Percentiles rank a stretch among this genome's conserved stretches.
These are phyloP conservation scores for Pythium apleroticum DNA, from an alignment of 352 stramenopile species.

Conservation along the genomic window DNA sequence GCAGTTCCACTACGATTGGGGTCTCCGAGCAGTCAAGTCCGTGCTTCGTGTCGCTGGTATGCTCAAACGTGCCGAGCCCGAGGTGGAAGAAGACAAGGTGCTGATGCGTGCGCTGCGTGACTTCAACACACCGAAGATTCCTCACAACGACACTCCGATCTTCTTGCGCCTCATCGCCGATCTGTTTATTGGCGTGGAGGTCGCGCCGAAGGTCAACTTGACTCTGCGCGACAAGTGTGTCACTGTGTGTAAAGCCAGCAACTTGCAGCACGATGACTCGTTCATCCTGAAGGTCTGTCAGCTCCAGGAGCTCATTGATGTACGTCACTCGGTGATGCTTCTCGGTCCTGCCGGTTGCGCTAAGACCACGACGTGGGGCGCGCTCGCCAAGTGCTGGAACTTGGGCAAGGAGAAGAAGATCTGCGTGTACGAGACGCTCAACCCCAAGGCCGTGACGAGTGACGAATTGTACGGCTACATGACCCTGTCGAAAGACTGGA, in stretches of 20 bases:
- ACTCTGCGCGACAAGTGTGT: conserved; percentile 91
- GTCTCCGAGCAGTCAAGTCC: conserved; percentile 87
- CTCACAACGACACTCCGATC: conserved; percentile 85
- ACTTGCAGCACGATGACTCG: conserved; percentile 83
- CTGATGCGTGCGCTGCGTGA: conserved; percentile 85
- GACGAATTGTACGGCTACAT: conserved; percentile 94
- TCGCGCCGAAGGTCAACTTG: conserved; percentile 94
- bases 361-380: conserved; percentile 87
- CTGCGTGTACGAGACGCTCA: conserved; percentile 88
- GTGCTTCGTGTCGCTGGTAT: conserved; percentile 87
- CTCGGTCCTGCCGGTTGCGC: conserved; percentile 78
- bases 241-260: conserved; percentile 87
- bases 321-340: conserved; percentile 88
- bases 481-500: conserved; percentile 90
- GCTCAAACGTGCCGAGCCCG: conserved; percentile 76
- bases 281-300: conserved; percentile 89
- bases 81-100: conserved; percentile 86
- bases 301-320: conserved; percentile 86
- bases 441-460: conserved; percentile 86
- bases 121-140: conserved; percentile 89
- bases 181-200: conserved; percentile 92
- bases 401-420: conserved; percentile 88
- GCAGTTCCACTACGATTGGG: conserved; percentile 93
- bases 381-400: conserved; percentile 87
- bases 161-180: conserved; percentile 87